Conservation (phyloP, 805 yeast genomes). For the Yarrowia sp. region DNA sequence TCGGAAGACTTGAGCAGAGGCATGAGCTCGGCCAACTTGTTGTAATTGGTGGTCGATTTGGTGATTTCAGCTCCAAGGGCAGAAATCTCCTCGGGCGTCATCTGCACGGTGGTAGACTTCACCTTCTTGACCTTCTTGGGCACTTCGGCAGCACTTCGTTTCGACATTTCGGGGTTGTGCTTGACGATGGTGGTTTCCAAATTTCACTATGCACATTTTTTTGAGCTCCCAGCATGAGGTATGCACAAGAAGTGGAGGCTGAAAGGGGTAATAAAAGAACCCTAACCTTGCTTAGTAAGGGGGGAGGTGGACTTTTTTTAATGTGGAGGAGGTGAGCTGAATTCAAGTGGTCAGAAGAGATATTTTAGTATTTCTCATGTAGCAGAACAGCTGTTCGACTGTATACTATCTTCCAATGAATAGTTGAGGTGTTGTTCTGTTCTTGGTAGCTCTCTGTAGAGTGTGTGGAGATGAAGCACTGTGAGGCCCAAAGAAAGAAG, state of each 20-base stretch:
- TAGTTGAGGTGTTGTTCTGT: too few relatives aligned
- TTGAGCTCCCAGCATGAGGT: slow-evolving; percentile 3
- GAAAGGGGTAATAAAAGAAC: not conserved
- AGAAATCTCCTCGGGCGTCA: slow-evolving; percentile 38
- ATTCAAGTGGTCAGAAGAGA: too few relatives aligned
- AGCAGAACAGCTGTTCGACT: too few relatives aligned
- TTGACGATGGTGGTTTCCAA: not conserved
- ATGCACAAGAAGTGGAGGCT: not conserved
- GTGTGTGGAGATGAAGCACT: too few relatives aligned
- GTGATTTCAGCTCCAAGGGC: slow-evolving; percentile 48
- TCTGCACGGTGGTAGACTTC: slow-evolving; percentile 10
- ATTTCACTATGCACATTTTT: slow-evolving; percentile 33
- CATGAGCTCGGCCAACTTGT: slow-evolving; percentile 60
- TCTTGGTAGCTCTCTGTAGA: too few relatives aligned
- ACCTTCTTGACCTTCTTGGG: slow-evolving; percentile 22
- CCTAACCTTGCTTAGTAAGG: slow-evolving; percentile 9
- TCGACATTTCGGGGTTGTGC: slow-evolving; percentile 22
- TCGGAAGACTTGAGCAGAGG: slow-evolving; percentile 50
- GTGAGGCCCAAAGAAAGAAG: too few relatives aligned
- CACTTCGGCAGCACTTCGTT: slow-evolving; percentile 33
- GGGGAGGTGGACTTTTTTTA: too few relatives aligned
- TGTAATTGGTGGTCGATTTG: slow-evolving; percentile 60
- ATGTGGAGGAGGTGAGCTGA: too few relatives aligned
- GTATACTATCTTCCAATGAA: too few relatives aligned
- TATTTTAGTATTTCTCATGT: too few relatives aligned